These are phyloP conservation scores for Rhytidiadelphus loreus DNA, from an alignment of 225 moss, liverwort and hornwort genomes.

Conservation along the genomic window DNA sequence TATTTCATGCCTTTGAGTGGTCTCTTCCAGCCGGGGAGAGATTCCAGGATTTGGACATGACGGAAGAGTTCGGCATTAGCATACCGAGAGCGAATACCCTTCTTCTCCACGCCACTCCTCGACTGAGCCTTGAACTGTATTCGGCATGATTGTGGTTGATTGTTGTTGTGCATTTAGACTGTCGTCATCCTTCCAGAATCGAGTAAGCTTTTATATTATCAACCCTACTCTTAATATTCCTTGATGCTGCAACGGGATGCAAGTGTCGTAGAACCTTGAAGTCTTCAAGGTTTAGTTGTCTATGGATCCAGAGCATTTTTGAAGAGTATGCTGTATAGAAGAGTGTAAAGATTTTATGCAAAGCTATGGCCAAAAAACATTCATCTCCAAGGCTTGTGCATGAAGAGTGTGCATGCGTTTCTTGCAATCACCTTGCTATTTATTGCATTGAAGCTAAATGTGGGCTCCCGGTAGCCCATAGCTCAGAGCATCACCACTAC, in stretches of 20 bases:
- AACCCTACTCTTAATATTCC: background rate
- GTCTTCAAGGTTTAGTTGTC: background rate
- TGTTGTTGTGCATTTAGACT: no score
- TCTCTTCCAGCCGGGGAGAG: background rate
- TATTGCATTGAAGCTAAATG: background rate
- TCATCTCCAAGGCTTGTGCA: background rate
- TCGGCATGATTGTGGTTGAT: background rate
- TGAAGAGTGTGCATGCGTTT: background rate
- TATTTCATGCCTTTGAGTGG: conserved; percentile 13
- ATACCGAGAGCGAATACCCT: background rate
- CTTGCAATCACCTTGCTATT: background rate
- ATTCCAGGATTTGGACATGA: conserved; percentile 10
- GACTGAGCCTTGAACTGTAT: background rate
- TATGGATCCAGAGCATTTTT: background rate
- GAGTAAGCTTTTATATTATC: background rate
- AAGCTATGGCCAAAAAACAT: background rate
- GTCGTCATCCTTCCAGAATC: no score
- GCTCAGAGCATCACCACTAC: no score
- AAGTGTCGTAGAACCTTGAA: no score
- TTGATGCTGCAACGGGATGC: background rate
- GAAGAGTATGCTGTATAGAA: background rate
- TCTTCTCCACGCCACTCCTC: background rate
- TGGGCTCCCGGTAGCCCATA: background rate
- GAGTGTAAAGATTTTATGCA: background rate
- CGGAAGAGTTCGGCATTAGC: conserved; percentile 1